A percentile compares a stretch with the other conserved stretches of the same genome.
Conservation (phyloP, 768 basidiomycete species). For the Psilocybe azurescens region DNA sequence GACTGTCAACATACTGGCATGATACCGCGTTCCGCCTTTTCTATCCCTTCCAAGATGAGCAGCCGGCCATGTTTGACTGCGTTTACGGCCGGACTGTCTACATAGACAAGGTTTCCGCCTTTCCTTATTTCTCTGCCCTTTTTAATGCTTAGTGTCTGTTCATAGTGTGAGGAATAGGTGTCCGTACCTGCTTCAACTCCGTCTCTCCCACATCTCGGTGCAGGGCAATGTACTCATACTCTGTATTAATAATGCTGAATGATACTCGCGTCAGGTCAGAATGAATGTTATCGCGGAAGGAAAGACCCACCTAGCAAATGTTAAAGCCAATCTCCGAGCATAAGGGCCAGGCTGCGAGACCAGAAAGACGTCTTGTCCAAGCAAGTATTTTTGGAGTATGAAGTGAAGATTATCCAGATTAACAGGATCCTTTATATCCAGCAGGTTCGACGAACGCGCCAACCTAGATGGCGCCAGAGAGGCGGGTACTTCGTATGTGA, state of each 20-base stretch:
- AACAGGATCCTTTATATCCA: slow-evolving; percentile 57
- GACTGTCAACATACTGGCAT: slow-evolving; percentile 58
- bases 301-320: slow-evolving; percentile 57
- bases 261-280: not conserved
- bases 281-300: not conserved
- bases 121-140: slow-evolving; percentile 65
- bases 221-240: slow-evolving; percentile 71
- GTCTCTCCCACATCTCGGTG: slow-evolving; percentile 77
- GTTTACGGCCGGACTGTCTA: slow-evolving; percentile 69
- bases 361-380: slow-evolving; percentile 72
- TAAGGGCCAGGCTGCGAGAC: slow-evolving; percentile 73
- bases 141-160: not conserved
- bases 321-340: slow-evolving; percentile 63
- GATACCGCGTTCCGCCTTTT: slow-evolving; percentile 75
- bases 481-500: slow-evolving; percentile 58
- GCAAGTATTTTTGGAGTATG: slow-evolving; percentile 69
- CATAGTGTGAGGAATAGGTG: not conserved
- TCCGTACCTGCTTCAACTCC: slow-evolving; percentile 64
- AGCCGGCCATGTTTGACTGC: slow-evolving; percentile 70
- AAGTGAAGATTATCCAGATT: slow-evolving; percentile 67
- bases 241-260: slow-evolving; percentile 61
- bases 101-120: slow-evolving; percentile 68
- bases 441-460: slow-evolving; percentile 45
- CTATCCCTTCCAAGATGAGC: slow-evolving; percentile 71
- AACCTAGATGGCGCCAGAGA: slow-evolving; percentile 54